Evolutionary conservation across 208 protist species (phyloP), one percentile per base, ranked within the genome.

Genomic region (Giardia duodenalis): DNA sequence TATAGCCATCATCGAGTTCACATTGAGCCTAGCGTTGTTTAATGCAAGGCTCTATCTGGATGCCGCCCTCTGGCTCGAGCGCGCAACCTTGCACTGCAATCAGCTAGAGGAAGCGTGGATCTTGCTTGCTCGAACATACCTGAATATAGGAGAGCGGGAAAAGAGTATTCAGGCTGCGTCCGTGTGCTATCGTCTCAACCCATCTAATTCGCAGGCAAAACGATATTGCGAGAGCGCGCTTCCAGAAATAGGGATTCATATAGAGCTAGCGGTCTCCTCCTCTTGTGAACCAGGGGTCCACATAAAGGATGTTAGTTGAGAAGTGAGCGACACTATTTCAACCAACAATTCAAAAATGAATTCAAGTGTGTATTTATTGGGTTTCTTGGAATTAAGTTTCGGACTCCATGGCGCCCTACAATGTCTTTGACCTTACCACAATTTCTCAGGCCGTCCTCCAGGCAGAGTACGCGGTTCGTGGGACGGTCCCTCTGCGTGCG

Each of bases 381-480:
- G n/a, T n/a, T n/a, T n/a, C n/a, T n/a, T n/a, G n/a, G n/a, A n/a
- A n/a, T n/a, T n/a, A n/a, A n/a, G n/a, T n/a, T n/a, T n/a, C n/a
- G n/a, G n/a, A n/a, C n/a, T n/a, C n/a, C n/a, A n/a, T n/a, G n/a
- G n/a, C n/a, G n/a, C n/a, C n/a, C n/a, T n/a, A n/a, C n/a, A n/a
- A n/a, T n/a, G n/a, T 39, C 19, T 76, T 76, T 30, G 30, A 30
- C 30, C 57, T 76, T 10, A 76, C 19, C 19, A 76, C 57, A 10
- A 76, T 76, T 76, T 76, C 57, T 10, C 22, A 89, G 42, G 22
- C 88, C 47, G 88, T 91, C 0, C 10, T 94, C 44, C 30, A 92
- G 42, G 92, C 96, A 2, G 76, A 97, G 89, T 97, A 97, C 92
- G 96, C 97, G 43, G 96, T 97, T 22, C 93, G 97, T 90, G 96